These are phyloP conservation scores for Lasiosphaeriaceae sp. DNA, from an alignment of 495 filamentous ascomycete genomes.

Conservation along the genomic window DNA sequence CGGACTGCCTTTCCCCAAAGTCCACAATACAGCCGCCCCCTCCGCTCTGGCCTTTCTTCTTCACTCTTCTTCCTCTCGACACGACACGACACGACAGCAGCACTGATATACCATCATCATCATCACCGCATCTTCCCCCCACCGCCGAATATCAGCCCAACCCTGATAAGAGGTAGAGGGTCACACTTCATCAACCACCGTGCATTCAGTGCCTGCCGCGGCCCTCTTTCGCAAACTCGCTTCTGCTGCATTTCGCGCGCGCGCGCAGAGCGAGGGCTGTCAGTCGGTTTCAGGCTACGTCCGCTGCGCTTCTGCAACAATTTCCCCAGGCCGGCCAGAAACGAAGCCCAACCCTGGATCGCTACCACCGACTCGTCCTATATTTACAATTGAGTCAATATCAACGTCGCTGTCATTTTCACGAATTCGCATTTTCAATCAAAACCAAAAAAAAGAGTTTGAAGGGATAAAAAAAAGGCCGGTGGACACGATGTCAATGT, in stretches of 20 bases:
- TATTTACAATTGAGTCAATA: neutral
- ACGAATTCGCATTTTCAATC: neutral
- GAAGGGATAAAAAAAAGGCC: neutral
- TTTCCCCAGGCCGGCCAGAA: no score
- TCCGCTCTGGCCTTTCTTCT: slow-evolving; percentile 2
- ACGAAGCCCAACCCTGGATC: no score
- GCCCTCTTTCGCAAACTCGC: neutral
- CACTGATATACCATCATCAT: neutral
- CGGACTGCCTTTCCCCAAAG: neutral
- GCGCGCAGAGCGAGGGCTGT: neutral
- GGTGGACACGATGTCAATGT: slow-evolving; percentile 64
- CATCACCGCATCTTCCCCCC: neutral
- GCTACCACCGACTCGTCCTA: no score
- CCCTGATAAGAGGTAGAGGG: neutral
- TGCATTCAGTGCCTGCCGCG: neutral
- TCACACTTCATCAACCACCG: neutral
- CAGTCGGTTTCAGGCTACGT: neutral
- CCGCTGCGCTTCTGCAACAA: neutral
- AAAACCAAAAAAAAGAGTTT: neutral
- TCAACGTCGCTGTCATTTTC: neutral
- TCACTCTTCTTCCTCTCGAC: slow-evolving; percentile 4
- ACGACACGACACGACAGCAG: slow-evolving; percentile 2
- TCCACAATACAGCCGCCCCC: slow-evolving; percentile 6
- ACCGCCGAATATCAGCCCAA: neutral
- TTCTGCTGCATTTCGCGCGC: neutral